These are phyloP conservation scores for Schizochytrium sp. DNA, from an alignment of 108 stramenopile species.

Conservation along the genomic window DNA sequence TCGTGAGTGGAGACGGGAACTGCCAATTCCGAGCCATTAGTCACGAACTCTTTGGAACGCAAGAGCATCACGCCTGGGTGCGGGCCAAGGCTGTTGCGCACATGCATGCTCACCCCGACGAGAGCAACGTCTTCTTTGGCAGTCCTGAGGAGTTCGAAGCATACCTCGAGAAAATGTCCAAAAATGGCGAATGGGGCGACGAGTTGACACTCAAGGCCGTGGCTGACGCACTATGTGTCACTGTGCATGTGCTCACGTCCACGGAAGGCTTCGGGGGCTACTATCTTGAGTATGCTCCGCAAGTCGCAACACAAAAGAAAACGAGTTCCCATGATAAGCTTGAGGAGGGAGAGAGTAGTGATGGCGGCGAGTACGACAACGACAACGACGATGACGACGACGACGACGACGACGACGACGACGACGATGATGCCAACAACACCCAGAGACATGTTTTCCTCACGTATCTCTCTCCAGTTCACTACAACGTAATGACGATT, in stretches of 20 bases:
- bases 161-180: not conserved
- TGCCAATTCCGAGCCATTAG: constrained; percentile 3
- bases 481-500: constrained; percentile 17
- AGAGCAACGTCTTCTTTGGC: not conserved
- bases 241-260: constrained; percentile 13
- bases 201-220: constrained; percentile 14
- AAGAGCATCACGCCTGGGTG: not conserved
- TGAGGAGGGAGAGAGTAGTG: not conserved
- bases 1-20: constrained; percentile 14
- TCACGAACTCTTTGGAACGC: not conserved
- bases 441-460: not conserved
- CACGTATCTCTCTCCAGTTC: constrained; percentile 8
- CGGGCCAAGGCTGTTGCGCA: not conserved
- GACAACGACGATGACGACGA: not conserved
- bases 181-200: not conserved
- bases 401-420: not conserved
- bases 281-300: not conserved
- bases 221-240: not conserved
- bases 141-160: not conserved
- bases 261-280: not conserved
- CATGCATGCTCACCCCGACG: not conserved
- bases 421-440: not conserved
- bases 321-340: too few relatives aligned
- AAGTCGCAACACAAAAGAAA: too few relatives aligned
- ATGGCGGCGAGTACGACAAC: not conserved